phyloP scores from a whole-genome alignment of 345 rosid genomes.

The Syzygium aromaticum region DNA sequence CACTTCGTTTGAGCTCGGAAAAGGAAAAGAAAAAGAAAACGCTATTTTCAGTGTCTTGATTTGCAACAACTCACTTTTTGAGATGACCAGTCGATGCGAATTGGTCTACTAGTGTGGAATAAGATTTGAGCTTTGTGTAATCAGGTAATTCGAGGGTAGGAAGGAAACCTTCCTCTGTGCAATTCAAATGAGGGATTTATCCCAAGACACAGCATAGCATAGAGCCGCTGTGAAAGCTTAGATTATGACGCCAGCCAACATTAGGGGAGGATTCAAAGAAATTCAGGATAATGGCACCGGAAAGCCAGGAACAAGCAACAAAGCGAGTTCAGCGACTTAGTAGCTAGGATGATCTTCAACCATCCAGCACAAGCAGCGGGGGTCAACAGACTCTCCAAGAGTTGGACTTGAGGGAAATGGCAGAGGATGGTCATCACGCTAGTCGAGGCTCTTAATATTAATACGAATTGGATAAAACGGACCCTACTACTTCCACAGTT shows the following conservation, averaged over 20 bases:
- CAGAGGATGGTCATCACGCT: constrained; percentile 8
- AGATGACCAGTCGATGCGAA: too few species aligned
- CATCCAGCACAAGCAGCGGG: constrained; percentile 54
- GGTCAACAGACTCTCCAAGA: constrained; percentile 30
- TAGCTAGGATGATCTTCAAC: constrained; percentile 33
- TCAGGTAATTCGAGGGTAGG: constrained; percentile 52
- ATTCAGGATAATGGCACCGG: constrained; percentile 55
- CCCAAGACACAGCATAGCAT: constrained; percentile 36
- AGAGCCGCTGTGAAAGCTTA: constrained; percentile 36
- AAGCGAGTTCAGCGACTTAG: constrained; percentile 37
- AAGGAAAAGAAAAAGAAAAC: too few species aligned
- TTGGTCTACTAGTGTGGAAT: too few species aligned
- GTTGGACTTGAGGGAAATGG: constrained; percentile 19
- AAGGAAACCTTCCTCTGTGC: constrained; percentile 52
- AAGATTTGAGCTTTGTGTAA: too few species aligned
- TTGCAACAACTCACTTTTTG: too few species aligned
- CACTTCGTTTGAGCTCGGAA: too few species aligned
- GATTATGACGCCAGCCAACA: constrained; percentile 60
- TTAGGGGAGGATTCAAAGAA: constrained; percentile 50
- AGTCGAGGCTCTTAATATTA: neutral
- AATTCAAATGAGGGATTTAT: constrained; percentile 46
- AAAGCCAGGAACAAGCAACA: constrained; percentile 41
- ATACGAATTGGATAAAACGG: too few species aligned
- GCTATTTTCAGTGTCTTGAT: too few species aligned
- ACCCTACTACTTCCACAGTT: too few species aligned